These are phyloP conservation scores for Atractiella rhizophila DNA, from an alignment of 768 basidiomycete species.

Conservation along the genomic window DNA sequence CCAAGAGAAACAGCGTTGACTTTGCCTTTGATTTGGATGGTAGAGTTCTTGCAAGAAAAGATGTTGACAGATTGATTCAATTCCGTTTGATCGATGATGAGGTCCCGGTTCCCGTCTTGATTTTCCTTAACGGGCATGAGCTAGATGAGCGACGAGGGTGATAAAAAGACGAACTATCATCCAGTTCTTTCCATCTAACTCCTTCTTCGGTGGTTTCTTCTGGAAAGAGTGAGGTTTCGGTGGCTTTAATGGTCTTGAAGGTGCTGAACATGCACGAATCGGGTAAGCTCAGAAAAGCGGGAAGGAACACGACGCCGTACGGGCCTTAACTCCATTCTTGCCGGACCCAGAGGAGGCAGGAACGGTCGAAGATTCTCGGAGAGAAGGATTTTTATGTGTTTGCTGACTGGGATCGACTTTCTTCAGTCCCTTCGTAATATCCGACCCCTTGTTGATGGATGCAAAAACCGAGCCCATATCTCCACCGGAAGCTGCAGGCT, in stretches of 20 bases:
- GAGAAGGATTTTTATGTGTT: slow-evolving; percentile 92
- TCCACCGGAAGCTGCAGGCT: slow-evolving; percentile 24
- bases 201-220: slow-evolving; percentile 78
- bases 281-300: not conserved
- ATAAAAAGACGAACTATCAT: slow-evolving; percentile 38
- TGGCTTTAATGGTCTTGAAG: slow-evolving; percentile 24
- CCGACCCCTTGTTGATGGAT: slow-evolving; percentile 63
- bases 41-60: slow-evolving; percentile 67
- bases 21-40: slow-evolving; percentile 68
- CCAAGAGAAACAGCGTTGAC: slow-evolving; percentile 77
- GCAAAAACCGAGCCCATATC: slow-evolving; percentile 48
- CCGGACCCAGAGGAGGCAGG: slow-evolving; percentile 29
- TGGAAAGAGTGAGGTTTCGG: slow-evolving; percentile 60
- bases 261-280: not conserved
- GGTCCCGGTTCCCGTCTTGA: slow-evolving; percentile 48
- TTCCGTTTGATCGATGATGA: slow-evolving; percentile 51
- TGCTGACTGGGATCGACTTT: slow-evolving; percentile 91
- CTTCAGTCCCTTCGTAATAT: slow-evolving; percentile 65
- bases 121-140: slow-evolving; percentile 46
- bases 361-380: slow-evolving; percentile 35
- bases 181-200: slow-evolving; percentile 83
- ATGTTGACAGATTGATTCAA: slow-evolving; percentile 65
- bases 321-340: too few relatives aligned
- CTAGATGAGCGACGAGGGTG: not conserved
- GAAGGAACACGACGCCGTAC: too few relatives aligned